Base-by-base conservation (phyloP, 176 grass and related monocot genomes). In the Ensete ventricosum region DNA sequence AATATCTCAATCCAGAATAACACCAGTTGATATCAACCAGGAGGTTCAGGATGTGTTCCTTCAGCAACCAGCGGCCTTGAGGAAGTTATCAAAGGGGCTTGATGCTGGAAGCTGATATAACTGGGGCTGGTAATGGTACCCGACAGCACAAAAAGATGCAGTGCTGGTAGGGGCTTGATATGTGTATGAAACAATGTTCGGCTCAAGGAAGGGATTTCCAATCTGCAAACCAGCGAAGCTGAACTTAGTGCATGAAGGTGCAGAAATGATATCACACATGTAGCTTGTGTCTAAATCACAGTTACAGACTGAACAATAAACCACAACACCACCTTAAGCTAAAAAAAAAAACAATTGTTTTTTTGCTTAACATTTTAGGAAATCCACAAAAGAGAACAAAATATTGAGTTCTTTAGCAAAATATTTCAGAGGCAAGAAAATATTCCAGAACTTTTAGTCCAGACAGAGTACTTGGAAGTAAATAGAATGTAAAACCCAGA, bases 11-110 rank as follows among this genome's bases (percentile, higher is more conserved):
- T 60, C 57, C 14, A 60, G 57, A 67, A 4, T 1, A 14, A 11
- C 24, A 25, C 24, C 1, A 6, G 34, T 43, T 43, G 34, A 43
- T 6, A 0, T 5, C 34, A 3, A 43, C 34, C 34, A 0, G 34
- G 34, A 6, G 4, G 34, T 3, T 43, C 34, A 14, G 14, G 2
- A 67, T 29, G 3, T 34, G 25, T 9, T 55, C 52, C 52, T 55
- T 88, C 77, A 96, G 78, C 83, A 88, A 26, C 87, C 79, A 59
- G 87, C 79, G 22, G 79, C 67, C 68, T 84, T 71, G 12, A 90
- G 81, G 73, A 96, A 96, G 64, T 83, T 84, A 48, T 96, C 93
- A 22, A 89, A 96, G 11, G 93, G 89, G 79, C 79, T 90, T 65
- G 89, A 65, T 43, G 87, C 85, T 17, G 93, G 93, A 6, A 96